Conservation (phyloP, 768 basidiomycete species). For the Rhodosporidiobolus odoratus region DNA sequence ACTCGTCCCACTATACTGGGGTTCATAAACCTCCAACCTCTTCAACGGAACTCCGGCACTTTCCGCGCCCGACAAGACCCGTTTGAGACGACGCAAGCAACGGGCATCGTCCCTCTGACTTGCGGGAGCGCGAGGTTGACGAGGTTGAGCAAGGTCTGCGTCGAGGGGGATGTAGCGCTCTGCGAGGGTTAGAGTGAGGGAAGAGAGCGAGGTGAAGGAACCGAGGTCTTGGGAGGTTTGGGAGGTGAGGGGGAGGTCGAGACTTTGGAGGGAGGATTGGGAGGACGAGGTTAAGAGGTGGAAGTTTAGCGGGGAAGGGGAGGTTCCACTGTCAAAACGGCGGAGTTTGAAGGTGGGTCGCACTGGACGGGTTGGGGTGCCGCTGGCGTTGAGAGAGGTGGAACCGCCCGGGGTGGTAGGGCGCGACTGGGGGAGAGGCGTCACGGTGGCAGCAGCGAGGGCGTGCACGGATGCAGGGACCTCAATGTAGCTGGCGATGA, state of each 20-base stretch:
- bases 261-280: not conserved
- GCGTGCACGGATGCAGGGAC: not conserved
- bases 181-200: constrained; percentile 26
- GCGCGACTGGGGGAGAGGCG: not conserved
- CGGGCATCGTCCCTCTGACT: not conserved
- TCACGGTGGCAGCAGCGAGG: not conserved
- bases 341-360: constrained; percentile 17
- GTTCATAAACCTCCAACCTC: constrained; percentile 21
- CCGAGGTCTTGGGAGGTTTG: constrained; percentile 16
- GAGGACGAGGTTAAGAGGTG: constrained; percentile 8
- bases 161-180: constrained; percentile 24
- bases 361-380: not conserved
- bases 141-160: not conserved
- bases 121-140: not conserved
- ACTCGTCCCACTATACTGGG: not conserved
- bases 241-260: constrained; percentile 27
- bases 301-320: constrained; percentile 9
- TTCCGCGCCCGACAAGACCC: not conserved
- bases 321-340: constrained; percentile 21
- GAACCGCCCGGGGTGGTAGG: not conserved
- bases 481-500: constrained; percentile 25
- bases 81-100: not conserved
- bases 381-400: not conserved
- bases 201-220: not conserved
- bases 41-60: not conserved